phyloP scores from a whole-genome alignment of 1,139 yeast genomes.

The Entelexis paramagnoliae region DNA sequence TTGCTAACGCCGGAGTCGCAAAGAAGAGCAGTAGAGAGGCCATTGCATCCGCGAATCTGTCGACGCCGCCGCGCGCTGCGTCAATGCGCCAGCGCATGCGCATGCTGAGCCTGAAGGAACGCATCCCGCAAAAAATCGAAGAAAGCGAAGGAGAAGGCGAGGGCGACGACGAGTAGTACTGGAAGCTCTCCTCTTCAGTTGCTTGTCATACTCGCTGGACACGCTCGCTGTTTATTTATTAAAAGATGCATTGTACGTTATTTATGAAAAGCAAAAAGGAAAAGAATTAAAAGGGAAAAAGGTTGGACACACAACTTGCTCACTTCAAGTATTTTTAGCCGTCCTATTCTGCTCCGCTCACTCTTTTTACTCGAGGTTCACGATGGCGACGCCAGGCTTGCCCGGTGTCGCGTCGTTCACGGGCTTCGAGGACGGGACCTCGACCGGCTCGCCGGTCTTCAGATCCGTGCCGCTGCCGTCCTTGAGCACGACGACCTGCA shows the following conservation, averaged over 20 bases:
- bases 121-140: slow-evolving; percentile 18
- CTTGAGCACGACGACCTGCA: slow-evolving; percentile 47
- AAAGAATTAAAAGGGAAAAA: too few relatives aligned
- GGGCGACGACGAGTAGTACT: not conserved
- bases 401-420: slow-evolving; percentile 88
- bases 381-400: slow-evolving; percentile 73
- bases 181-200: not conserved
- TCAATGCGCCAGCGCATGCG: slow-evolving; percentile 12
- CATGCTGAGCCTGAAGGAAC: slow-evolving; percentile 10
- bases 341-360: too few relatives aligned
- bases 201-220: not conserved
- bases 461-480: slow-evolving; percentile 38
- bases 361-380: slow-evolving; percentile 36
- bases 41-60: not conserved
- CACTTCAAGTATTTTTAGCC: too few relatives aligned
- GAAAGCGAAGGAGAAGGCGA: slow-evolving; percentile 18
- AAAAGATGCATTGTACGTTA: not conserved
- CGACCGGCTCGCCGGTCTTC: slow-evolving; percentile 60
- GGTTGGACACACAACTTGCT: too few relatives aligned
- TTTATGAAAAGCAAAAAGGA: too few relatives aligned
- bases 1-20: slow-evolving; percentile 3
- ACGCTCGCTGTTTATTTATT: too few relatives aligned
- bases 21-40: slow-evolving; percentile 3
- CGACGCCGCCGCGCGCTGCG: slow-evolving; percentile 14
- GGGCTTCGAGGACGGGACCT: slow-evolving; percentile 54